Base-by-base conservation (phyloP, 129 eudicot genomes). In the Mikania micrantha region DNA sequence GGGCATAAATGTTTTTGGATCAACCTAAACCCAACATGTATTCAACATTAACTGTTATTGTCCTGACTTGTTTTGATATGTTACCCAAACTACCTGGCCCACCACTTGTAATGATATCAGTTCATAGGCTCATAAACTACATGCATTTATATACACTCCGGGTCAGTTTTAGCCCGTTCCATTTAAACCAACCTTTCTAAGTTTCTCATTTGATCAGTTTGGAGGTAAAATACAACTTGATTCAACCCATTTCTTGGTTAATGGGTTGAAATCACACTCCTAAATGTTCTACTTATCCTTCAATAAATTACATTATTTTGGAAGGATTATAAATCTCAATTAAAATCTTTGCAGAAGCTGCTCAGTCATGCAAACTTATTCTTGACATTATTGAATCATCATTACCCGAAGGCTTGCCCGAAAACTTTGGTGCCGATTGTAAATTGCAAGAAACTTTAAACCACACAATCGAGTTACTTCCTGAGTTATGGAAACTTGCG, bases 391-490 rank as follows among this genome's bases (percentile, higher is more conserved):
- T 93, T 35, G 99, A 88, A 81, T 88, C 99, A 73, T 86, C 99
- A 44, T 87, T 84, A 77, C 99, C 96, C 25, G 85, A 74, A 64
- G 96, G 96, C 71, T 81, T 93, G 76, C 96, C 99, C 44, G 88
- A 84, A 65, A 88, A 75, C 80, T 81, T 89, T 73, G 90, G 85
- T 20, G 69, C 78, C 53, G 96, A 93, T 70, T 73, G 86, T 77
- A 93, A 93, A 80, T 79, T 93, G 86, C 99, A 93, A 88, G 99
- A 89, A 81, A 93, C 95, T 27, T 78, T 93, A 48, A 84, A 70
- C 76, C 85, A 81, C 52, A 84, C 95, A 8, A 86, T 93, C 15
- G 99, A 93, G 84, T 69, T 93, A 68, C 95, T 88, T 75, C 99
- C 99, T 15, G 92, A 86, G 79, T 62, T 93, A 69, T 93, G 99